Conservation (phyloP, 1,284 basidiomycete genomes). For the Ustilago hordei region DNA sequence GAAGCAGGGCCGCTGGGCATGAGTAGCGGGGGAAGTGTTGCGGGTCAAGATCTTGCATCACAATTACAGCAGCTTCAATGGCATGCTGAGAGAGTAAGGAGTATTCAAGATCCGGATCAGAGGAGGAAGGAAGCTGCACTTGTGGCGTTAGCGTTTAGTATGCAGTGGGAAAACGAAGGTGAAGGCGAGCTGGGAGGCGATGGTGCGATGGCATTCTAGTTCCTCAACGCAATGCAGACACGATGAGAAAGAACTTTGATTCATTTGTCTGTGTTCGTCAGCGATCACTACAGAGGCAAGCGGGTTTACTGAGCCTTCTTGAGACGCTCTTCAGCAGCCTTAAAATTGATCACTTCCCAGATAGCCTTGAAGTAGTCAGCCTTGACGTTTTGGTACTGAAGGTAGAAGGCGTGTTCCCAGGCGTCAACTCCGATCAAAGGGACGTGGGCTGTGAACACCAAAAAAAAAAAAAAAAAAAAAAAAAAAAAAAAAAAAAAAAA, state of each 20-base stretch:
- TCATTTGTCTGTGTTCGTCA: neutral
- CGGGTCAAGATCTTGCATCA: conserved; percentile 20
- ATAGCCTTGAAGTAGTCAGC: conserved; percentile 69
- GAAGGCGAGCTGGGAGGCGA: neutral
- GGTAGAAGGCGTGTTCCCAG: conserved; percentile 69
- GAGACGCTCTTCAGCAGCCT: conserved; percentile 67
- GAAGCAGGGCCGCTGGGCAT: conserved; percentile 21
- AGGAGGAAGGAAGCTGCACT: conserved; percentile 45
- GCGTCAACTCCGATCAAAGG: conserved; percentile 68
- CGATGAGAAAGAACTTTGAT: neutral
- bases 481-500: neutral
- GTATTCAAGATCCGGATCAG: conserved; percentile 43
- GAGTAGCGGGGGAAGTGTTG: neutral
- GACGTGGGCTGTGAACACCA: conserved; percentile 46
- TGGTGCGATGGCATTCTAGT: conserved; percentile 25
- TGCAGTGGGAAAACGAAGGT: conserved; percentile 35
- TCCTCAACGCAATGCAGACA: neutral
- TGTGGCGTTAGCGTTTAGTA: conserved; percentile 47
- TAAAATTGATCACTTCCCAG: conserved; percentile 69
- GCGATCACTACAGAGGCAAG: neutral
- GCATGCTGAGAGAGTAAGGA: conserved; percentile 48
- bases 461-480: neutral
- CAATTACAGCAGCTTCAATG: conserved; percentile 42
- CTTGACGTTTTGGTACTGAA: conserved; percentile 69
- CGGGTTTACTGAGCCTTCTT: conserved; percentile 55